Evolutionary conservation across 2,329 filamentous ascomycete species (phyloP).

Genomic region (Ampelomyces quisqualis): DNA sequence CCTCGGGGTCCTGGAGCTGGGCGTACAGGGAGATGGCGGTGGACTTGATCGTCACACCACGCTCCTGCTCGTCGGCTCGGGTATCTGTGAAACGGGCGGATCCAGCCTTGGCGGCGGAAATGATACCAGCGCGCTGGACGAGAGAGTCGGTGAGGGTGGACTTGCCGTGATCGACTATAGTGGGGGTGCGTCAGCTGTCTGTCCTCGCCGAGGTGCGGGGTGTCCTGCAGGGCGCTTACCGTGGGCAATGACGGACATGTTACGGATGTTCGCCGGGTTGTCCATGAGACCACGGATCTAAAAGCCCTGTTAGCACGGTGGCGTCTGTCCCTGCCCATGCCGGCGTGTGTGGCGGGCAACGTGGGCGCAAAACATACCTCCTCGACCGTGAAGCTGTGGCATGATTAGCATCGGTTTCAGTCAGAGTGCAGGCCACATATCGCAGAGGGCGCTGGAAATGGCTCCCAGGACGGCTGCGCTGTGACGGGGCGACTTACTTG

Average conservation of each 20-base stretch:
- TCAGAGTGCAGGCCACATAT: not conserved
- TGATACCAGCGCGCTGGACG: slow-evolving; percentile 98
- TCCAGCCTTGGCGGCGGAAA: slow-evolving; percentile 96
- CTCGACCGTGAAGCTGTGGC: slow-evolving; percentile 91
- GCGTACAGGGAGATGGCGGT: slow-evolving; percentile 99
- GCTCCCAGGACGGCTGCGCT: slow-evolving; percentile 1
- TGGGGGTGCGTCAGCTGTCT: slow-evolving; percentile 26
- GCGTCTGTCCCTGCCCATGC: slow-evolving; percentile 11
- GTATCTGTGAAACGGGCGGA: slow-evolving; percentile 96
- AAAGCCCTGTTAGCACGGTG: slow-evolving; percentile 31
- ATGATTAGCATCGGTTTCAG: slow-evolving; percentile 52
- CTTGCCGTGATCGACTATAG: slow-evolving; percentile 94
- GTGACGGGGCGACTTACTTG: slow-evolving; percentile 71
- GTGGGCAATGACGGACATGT: slow-evolving; percentile 99
- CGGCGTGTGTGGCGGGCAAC: slow-evolving; percentile 18
- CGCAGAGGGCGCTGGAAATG: not conserved
- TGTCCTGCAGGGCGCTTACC: slow-evolving; percentile 52
- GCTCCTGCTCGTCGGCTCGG: slow-evolving; percentile 95
- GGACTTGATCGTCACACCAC: slow-evolving; percentile 99
- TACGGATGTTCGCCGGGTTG: slow-evolving; percentile 74
- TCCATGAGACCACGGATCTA: slow-evolving; percentile 77
- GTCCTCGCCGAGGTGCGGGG: slow-evolving; percentile 15
- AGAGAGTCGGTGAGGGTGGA: slow-evolving; percentile 99
- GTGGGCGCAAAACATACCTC: slow-evolving; percentile 58
- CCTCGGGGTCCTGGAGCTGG: slow-evolving; percentile 74